Base-by-base conservation (phyloP, 441 rosid species). In the Theobroma grandiflorum region DNA sequence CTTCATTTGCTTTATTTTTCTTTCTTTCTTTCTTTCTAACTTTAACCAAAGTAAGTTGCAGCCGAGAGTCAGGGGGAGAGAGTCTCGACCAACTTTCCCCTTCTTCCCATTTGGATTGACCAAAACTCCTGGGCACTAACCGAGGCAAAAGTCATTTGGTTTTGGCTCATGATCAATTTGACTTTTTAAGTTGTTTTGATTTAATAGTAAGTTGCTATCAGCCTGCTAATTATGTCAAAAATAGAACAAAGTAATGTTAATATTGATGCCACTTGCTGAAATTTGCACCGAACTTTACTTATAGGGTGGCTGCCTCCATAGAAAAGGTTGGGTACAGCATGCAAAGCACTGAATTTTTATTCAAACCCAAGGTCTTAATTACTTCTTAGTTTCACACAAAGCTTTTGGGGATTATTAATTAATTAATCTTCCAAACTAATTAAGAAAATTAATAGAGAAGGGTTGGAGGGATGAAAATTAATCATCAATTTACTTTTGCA, bases 21-120 rank as follows among this genome's bases (percentile, higher is more conserved):
- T 50, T 26, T 15, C 8, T 37, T 57, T 26, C 2, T 58, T 61
- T 58, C 33, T 42, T 55, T 33, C 47, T 7, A 22, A 42, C 50
- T 62, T 71, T 81, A 75, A 26, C 50, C 58, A 73, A 80, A 77
- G 83, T 45, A 69, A 74, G 78, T 35, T 20, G 67, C 35, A 40
- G 18, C n/a, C 65, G 10, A 61, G 37, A 11, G 38, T 6, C 38
- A 31, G 38, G 6, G 31, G 2, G 2, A 16, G 22, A n/a, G 4
- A 3, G 15, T 22, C 64, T 59, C 22, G 37, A 59, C 35, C 37
- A 22, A 59, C 37, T 59, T 31, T n/a, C 61, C 61, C 31, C 31
- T 26, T 26, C 31, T 26, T 26, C 7, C 49, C 10, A 7, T 45
- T 6, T 6, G n/a, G 43, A 35, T 63, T 63, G 42, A 63, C 67